phyloP scores from a whole-genome alignment of 768 basidiomycete genomes.

The Austroboletus eburneus region DNA sequence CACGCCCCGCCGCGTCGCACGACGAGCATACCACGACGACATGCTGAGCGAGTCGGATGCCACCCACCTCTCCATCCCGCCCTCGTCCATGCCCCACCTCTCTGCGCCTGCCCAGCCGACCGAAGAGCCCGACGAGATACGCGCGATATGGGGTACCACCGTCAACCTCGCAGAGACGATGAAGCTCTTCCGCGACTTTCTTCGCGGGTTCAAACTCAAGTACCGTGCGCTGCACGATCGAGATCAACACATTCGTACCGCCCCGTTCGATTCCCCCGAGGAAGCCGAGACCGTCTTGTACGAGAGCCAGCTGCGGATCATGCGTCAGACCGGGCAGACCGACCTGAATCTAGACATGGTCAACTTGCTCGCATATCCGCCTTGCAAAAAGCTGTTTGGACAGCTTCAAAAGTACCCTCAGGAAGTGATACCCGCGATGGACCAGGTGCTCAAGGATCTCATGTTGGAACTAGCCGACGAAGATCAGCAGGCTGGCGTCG shows the following conservation, averaged over 20 bases:
- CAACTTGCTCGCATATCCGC: slow-evolving; percentile 85
- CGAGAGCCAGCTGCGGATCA: slow-evolving; percentile 73
- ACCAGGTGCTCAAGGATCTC: slow-evolving; percentile 90
- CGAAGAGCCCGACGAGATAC: slow-evolving; percentile 78
- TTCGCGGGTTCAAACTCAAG: slow-evolving; percentile 90
- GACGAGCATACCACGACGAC: slow-evolving; percentile 20
- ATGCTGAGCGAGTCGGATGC: slow-evolving; percentile 45
- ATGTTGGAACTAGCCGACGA: slow-evolving; percentile 85
- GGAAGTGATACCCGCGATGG: slow-evolving; percentile 96
- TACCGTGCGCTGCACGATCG: slow-evolving; percentile 75
- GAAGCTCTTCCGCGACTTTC: slow-evolving; percentile 83
- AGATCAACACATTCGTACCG: slow-evolving; percentile 50
- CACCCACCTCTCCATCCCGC: slow-evolving; percentile 52
- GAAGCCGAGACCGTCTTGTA: slow-evolving; percentile 71
- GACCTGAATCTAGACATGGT: slow-evolving; percentile 87
- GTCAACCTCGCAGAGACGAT: slow-evolving; percentile 90
- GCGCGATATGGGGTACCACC: slow-evolving; percentile 97
- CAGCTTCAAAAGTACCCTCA: slow-evolving; percentile 94
- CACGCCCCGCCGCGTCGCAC: slow-evolving; percentile 20
- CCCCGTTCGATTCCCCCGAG: slow-evolving; percentile 51
- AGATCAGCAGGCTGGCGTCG: slow-evolving; percentile 65
- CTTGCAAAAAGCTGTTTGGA: slow-evolving; percentile 73
- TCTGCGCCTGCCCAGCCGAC: slow-evolving; percentile 60
- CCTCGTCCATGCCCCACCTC: slow-evolving; percentile 51
- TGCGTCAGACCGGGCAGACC: slow-evolving; percentile 90